Conservation (phyloP, 108 stramenopile genomes). For the Fistulifera pelliculosa region DNA sequence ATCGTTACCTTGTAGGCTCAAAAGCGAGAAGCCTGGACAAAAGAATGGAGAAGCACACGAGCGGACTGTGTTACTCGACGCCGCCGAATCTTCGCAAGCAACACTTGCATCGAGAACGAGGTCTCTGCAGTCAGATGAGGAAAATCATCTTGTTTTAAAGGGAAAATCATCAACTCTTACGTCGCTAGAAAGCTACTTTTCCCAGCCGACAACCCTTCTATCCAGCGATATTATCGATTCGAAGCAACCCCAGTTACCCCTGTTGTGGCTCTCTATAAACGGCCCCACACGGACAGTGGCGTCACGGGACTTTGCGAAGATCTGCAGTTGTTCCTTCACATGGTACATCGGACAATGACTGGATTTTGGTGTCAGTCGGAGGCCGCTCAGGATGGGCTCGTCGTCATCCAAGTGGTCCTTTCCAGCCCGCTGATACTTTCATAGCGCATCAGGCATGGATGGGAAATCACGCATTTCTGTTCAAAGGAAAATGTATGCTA, state of each 20-base stretch:
- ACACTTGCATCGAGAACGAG: too few species aligned
- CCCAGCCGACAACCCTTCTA: slow-evolving; percentile 43
- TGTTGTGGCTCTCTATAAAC: slow-evolving; percentile 75
- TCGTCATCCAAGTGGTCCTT: slow-evolving; percentile 16
- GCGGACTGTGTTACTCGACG: too few species aligned
- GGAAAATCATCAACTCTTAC: too few species aligned
- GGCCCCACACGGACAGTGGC: slow-evolving; percentile 23
- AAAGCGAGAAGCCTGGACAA: too few species aligned
- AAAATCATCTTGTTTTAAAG: too few species aligned
- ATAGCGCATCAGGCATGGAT: slow-evolving; percentile 72
- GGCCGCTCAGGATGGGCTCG: slow-evolving; percentile 81
- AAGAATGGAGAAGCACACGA: too few species aligned
- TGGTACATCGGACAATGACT: slow-evolving; percentile 63
- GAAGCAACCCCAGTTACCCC: slow-evolving; percentile 60
- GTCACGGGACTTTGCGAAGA: slow-evolving; percentile 72
- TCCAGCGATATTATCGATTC: slow-evolving; percentile 85
- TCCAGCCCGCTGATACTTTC: slow-evolving; percentile 49
- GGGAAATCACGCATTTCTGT: slow-evolving; percentile 82
- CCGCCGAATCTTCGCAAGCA: too few species aligned
- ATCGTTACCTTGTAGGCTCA: too few species aligned
- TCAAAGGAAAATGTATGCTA: slow-evolving; percentile 76
- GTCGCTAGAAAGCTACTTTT: slow-evolving; percentile 19
- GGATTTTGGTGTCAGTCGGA: slow-evolving; percentile 77
- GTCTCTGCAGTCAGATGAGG: too few species aligned
- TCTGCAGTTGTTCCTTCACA: slow-evolving; percentile 75